These are phyloP conservation scores for Haplosporangium sp. DNA, from an alignment of 371 early-diverging fungal genomes.

Conservation along the genomic window DNA sequence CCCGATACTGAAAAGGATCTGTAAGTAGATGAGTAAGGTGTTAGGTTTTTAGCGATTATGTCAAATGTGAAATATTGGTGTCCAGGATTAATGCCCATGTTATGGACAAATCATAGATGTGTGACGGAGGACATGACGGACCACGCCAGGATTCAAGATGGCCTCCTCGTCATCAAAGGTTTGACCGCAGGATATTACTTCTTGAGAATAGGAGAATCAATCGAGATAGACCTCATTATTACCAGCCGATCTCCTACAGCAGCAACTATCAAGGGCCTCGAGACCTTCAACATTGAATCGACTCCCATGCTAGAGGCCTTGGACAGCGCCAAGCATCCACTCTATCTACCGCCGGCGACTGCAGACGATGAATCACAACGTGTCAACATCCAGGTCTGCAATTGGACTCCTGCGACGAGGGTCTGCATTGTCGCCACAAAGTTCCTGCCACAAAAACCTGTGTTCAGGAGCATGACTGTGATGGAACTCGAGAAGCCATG, in stretches of 20 bases:
- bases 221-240: slow-evolving; percentile 12
- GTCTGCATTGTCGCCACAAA: slow-evolving; percentile 33
- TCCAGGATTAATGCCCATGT: no score
- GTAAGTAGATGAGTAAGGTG: slow-evolving; percentile 25
- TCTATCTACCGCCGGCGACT: slow-evolving; percentile 11
- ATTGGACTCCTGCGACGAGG: slow-evolving; percentile 36
- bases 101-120: neutral
- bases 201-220: slow-evolving; percentile 8
- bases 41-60: no score
- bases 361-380: slow-evolving; percentile 2
- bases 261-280: slow-evolving; percentile 12
- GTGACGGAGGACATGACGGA: slow-evolving; percentile 29
- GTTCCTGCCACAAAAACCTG: slow-evolving; percentile 22
- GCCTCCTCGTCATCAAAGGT: slow-evolving; percentile 17
- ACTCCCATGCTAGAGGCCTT: slow-evolving; percentile 36
- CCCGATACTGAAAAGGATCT: slow-evolving; percentile 22
- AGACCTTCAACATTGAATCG: slow-evolving; percentile 16
- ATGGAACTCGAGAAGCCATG: slow-evolving; percentile 3
- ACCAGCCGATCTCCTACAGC: neutral
- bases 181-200: slow-evolving; percentile 36
- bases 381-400: slow-evolving; percentile 25
- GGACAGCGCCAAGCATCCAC: slow-evolving; percentile 25
- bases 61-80: no score
- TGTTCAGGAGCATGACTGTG: slow-evolving; percentile 8
- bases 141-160: slow-evolving; percentile 15